Conservation (phyloP, 1,284 basidiomycete species). For the Rhizopogon hawkerae region DNA sequence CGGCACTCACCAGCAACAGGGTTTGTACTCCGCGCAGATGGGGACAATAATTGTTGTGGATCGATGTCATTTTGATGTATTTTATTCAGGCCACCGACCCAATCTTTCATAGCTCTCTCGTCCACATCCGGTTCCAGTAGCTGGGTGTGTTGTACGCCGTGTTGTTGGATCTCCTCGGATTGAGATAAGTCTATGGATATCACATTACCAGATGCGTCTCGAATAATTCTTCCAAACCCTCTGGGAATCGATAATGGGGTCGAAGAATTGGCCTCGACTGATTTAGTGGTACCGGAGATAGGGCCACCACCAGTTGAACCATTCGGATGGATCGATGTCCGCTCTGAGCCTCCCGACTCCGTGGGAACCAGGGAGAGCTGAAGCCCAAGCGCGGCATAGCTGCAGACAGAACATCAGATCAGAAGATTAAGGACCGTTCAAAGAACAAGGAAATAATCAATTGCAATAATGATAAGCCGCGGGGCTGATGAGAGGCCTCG, state of each 20-base stretch:
- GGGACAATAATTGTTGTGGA: background rate
- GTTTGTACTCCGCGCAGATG: background rate
- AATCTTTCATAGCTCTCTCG: constrained; percentile 27
- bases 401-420: constrained; percentile 25
- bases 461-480: background rate
- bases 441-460: background rate
- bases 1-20: background rate
- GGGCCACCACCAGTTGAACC: constrained; percentile 6
- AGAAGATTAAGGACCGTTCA: background rate
- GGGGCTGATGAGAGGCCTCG: background rate
- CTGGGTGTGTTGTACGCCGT: background rate
- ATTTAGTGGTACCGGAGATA: background rate
- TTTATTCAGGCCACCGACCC: constrained; percentile 21
- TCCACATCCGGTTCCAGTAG: constrained; percentile 29
- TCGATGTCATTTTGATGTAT: background rate
- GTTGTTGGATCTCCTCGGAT: constrained; percentile 30
- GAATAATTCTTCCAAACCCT: constrained; percentile 78
- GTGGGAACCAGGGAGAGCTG: constrained; percentile 58
- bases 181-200: constrained; percentile 67
- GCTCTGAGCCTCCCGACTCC: constrained; percentile 53
- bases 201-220: constrained; percentile 78
- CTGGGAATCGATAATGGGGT: constrained; percentile 37
- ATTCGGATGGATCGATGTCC: background rate
- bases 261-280: constrained; percentile 6
- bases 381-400: constrained; percentile 75